These are phyloP conservation scores for Leccinum longicurvipes DNA, from an alignment of 768 basidiomycete genomes.

Conservation along the genomic window DNA sequence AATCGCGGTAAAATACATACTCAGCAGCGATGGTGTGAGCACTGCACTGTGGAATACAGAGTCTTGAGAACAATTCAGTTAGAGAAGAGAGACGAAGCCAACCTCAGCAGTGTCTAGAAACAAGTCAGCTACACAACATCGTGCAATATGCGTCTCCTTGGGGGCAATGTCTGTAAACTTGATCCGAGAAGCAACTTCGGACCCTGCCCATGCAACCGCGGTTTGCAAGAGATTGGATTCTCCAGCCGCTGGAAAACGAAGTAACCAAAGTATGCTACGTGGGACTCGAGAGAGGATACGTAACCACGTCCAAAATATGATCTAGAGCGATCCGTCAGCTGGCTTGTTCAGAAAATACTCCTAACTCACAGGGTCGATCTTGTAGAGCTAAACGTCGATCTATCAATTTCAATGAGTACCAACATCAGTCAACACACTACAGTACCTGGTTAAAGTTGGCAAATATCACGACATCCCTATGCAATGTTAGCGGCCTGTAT, in stretches of 20 bases:
- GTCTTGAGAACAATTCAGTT: not conserved
- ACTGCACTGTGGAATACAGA: constrained; percentile 37
- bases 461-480: constrained; percentile 44
- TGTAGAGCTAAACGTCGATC: constrained; percentile 38
- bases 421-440: constrained; percentile 5
- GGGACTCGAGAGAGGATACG: constrained; percentile 42
- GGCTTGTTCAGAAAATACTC: not conserved
- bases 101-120: constrained; percentile 54
- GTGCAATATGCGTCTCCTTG: constrained; percentile 44
- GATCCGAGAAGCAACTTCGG: constrained; percentile 43
- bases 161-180: constrained; percentile 47
- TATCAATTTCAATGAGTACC: constrained; percentile 6
- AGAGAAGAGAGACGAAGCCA: not conserved
- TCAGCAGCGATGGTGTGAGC: constrained; percentile 52
- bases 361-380: constrained; percentile 38
- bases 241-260: constrained; percentile 48
- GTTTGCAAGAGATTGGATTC: constrained; percentile 43
- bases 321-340: constrained; percentile 21
- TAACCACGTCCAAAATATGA: constrained; percentile 48
- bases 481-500: not conserved
- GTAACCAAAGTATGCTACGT: constrained; percentile 49
- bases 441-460: constrained; percentile 53
- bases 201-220: constrained; percentile 43
- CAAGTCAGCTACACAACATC: constrained; percentile 46
- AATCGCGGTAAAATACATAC: constrained; percentile 26